Evolutionary conservation across 2,329 filamentous ascomycete species (phyloP).

Genomic region (Cladosporium sp.): DNA sequence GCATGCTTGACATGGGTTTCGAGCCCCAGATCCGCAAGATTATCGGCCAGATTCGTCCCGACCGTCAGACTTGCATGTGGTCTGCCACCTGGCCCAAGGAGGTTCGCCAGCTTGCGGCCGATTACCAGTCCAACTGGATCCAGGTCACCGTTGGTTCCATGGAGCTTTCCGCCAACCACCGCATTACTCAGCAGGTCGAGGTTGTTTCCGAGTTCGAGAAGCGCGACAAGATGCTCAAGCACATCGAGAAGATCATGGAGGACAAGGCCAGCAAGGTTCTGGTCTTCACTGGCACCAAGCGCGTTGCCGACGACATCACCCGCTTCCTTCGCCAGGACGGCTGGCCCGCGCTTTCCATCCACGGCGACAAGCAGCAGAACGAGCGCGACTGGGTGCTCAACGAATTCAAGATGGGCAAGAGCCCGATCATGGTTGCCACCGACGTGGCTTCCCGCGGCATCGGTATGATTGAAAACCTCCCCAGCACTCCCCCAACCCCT

Average conservation of each 20-base stretch:
- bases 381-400: conserved; percentile 99
- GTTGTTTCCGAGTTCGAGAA: conserved; percentile 96
- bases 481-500: conserved; percentile 28
- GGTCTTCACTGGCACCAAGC: conserved; percentile 81
- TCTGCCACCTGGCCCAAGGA: conserved; percentile 99
- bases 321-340: conserved; percentile 95
- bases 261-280: conserved; percentile 91
- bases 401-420: conserved; percentile 99
- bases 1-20: conserved; percentile 99
- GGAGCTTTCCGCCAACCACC: conserved; percentile 93
- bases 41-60: conserved; percentile 91
- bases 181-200: conserved; percentile 96
- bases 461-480: conserved; percentile 75
- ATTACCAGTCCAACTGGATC: conserved; percentile 93
- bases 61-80: conserved; percentile 99
- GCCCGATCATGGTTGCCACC: conserved; percentile 99
- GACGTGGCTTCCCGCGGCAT: conserved; percentile 99
- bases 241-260: conserved; percentile 96
- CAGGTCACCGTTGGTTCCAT: conserved; percentile 98
- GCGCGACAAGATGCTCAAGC: conserved; percentile 94
- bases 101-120: conserved; percentile 81
- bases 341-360: conserved; percentile 95
- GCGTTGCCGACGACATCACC: conserved; percentile 95
- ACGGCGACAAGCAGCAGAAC: conserved; percentile 99
- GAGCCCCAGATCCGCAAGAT: conserved; percentile 99